These are phyloP conservation scores for Forsythia suspensa DNA, from an alignment of 257 asterid genomes.

Conservation along the genomic window DNA sequence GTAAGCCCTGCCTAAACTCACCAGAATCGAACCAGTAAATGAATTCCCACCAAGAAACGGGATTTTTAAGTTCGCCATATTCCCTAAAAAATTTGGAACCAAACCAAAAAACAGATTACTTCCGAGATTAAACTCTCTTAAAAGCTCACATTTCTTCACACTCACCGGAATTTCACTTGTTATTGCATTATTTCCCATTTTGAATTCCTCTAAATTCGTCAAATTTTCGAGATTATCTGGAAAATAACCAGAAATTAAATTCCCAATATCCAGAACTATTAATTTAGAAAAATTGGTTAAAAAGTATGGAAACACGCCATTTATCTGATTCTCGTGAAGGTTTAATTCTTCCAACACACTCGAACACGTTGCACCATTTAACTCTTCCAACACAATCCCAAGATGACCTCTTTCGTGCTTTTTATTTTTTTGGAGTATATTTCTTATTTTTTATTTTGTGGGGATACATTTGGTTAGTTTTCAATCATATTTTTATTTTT, in stretches of 20 bases:
- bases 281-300: conserved; percentile 44
- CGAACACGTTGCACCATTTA: conserved; percentile 19
- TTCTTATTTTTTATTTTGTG: too few relatives aligned
- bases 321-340: conserved; percentile 76
- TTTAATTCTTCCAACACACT: conserved; percentile 57
- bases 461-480: too few relatives aligned
- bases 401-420: too few relatives aligned
- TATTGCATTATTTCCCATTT: conserved; percentile 64
- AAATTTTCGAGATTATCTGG: conserved; percentile 49
- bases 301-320: conserved; percentile 52
- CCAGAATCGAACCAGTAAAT: conserved; percentile 51
- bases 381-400: too few relatives aligned
- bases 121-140: conserved; percentile 65
- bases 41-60: conserved; percentile 58
- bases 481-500: too few relatives aligned
- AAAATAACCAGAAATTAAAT: conserved; percentile 50
- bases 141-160: conserved; percentile 36
- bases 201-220: conserved; percentile 50
- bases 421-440: too few relatives aligned
- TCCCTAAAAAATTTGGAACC: conserved; percentile 57
- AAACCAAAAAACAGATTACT: conserved; percentile 45
- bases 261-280: conserved; percentile 55
- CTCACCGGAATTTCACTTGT: conserved; percentile 49
- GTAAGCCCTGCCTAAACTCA: conserved; percentile 40
- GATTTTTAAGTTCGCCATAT: conserved; percentile 38